Evolutionary conservation across 1,139 yeast species (phyloP), one percentile per base, ranked within the genome.

Genomic region (Torulaspora globosa): DNA sequence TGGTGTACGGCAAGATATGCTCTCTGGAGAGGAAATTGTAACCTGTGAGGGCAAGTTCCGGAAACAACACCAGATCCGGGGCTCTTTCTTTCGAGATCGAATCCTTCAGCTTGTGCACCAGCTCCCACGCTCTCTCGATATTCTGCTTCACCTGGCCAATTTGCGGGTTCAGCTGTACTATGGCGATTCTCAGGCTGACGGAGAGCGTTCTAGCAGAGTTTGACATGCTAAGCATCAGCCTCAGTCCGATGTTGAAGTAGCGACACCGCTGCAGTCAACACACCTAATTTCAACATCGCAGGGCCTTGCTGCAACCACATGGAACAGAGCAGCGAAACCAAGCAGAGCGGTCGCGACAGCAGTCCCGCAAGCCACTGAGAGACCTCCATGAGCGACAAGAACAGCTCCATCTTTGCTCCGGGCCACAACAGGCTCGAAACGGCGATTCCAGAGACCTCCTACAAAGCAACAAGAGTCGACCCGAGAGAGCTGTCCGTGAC

Each of bases 31-130:
- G 62, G 65, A 82, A 88, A 58, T 84, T 84, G 65, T 89, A 90
- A 1, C 97, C 97, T 0, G 96, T 84, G 19, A 90, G 68, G 0
- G 95, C 90, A 46, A 89, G 68, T 59, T 90, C 97, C 0, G 97
- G 96, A 12, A 90, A 72, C 1, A 90, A 76, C 5, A 89, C 65
- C 21, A 89, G 56, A 60, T 87, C 89, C 1, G 79, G 73, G n/a
- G 57, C 53, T n/a, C 51, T 54, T 5, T 43, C 38, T 4, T 41
- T 38, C 26, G 54, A 41, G 16, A 44, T 44, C 24, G 39, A 32
- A 27, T 41, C 41, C 7, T 48, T 51, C 28, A 63, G 57, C 50
- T 63, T 56, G 18, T 55, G 39, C 10, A 66, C 49, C 7, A 60
- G 47, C 8, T 48, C 47, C 54, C 57, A 62, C 9, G 85, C 80